A percentile compares a stretch with the other conserved stretches of the same genome.
Conservation (phyloP, 2,329 filamentous ascomycete species). For the Exophiala phaeomuriformis region DNA sequence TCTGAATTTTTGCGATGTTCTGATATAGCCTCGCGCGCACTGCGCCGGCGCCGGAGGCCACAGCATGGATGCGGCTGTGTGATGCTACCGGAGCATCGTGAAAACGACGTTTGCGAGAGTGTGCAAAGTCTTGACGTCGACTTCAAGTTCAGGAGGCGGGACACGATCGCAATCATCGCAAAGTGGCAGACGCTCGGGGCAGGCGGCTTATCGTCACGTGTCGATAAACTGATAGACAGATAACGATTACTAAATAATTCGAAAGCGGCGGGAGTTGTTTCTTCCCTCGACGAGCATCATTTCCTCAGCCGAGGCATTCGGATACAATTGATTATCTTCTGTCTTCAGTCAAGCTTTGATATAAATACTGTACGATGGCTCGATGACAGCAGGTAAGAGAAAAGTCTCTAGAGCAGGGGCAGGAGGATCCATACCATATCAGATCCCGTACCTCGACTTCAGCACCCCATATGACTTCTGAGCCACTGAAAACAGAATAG, state of each 20-base stretch:
- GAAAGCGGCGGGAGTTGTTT: not conserved
- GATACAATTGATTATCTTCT: not conserved
- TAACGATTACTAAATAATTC: not conserved
- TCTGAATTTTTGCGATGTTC: constrained; percentile 27
- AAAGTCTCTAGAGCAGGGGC: no score
- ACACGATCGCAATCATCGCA: not conserved
- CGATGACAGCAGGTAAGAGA: no score
- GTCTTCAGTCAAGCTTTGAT: no score
- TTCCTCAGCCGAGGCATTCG: not conserved
- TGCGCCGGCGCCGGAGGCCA: constrained; percentile 27
- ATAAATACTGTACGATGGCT: no score
- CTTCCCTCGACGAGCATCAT: not conserved
- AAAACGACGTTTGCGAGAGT: not conserved
- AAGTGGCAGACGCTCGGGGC: not conserved
- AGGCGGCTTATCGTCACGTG: constrained; percentile 10
- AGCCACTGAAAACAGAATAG: not conserved
- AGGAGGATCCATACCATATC: no score
- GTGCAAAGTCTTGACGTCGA: constrained; percentile 1
- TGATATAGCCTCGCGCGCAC: constrained; percentile 28
- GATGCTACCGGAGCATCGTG: constrained; percentile 7
- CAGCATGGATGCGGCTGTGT: constrained; percentile 21
- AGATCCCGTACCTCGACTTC: no score
- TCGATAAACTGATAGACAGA: not conserved
- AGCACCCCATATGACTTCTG: not conserved
- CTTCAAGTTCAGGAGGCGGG: not conserved